Base-by-base conservation (phyloP, 164 flowering plant genomes). In the Vitis rotundifolia region DNA sequence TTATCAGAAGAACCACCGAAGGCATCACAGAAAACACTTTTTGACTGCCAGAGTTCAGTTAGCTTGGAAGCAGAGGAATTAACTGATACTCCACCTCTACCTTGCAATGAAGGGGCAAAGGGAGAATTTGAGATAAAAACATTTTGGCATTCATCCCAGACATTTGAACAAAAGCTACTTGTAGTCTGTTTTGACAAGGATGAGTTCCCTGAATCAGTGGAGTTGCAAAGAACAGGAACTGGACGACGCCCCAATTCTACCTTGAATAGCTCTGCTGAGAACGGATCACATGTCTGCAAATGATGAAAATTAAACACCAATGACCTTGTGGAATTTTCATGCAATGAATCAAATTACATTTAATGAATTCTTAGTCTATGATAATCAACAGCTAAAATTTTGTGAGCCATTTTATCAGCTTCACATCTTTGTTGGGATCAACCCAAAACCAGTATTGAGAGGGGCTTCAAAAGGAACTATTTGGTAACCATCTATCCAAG, bases 191-290 rank as follows among this genome's bases (percentile, higher is more conserved):
- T 54, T 5, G 85, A 73, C 64, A 70, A 78, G 3, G 80, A 53
- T 49, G 87, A 79, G 52, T 79, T 79, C 9, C n/a, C 72, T 58
- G 78, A 71, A 63, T 29, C 31, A 52, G 86, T 76, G 11, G 93
- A 84, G 77, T 86, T 86, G 82, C 97, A 90, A 61, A 90, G 78
- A n/a, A 84, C 71, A 67, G 97, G 97, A 80, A 89, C 78, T 37
- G 77, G 49, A 11, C 85, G 77, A 53, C 76, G 70, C 15, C 22
- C 72, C 14, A 80, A 70, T 14, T 74, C 70, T 51, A 68, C 56
- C 57, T 71, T 75, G 75, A 78, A 91, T 11, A 92, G 72, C 61
- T 90, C 88, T 29, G 83, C 86, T 2, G 97, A 92, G 71, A 85
- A 90, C 14, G 64, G 89, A 83, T 90, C 91, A 70, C 94, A 92